These are phyloP conservation scores for Solanum sparsipilum DNA, from an alignment of 257 asterid genomes.

Conservation along the genomic window DNA sequence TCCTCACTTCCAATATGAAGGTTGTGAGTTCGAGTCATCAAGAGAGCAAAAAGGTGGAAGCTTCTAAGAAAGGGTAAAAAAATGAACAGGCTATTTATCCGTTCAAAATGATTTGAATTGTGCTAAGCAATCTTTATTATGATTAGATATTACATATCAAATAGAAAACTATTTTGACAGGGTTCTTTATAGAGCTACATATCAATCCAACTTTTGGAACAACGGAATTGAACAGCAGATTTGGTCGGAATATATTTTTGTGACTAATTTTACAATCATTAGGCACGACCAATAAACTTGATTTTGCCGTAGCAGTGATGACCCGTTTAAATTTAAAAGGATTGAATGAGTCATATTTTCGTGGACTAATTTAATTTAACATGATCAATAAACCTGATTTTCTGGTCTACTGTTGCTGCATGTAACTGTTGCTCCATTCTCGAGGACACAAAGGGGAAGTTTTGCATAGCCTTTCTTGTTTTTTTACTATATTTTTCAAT, in stretches of 20 bases:
- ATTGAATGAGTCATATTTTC: neutral
- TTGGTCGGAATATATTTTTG: neutral
- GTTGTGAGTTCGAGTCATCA: too few species aligned
- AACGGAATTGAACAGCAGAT: neutral
- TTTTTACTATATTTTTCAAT: conserved; percentile 2
- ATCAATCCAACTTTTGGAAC: neutral
- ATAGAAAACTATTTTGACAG: neutral
- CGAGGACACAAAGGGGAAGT: conserved; percentile 1
- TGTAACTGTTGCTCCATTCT: conserved; percentile 1
- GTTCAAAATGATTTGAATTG: neutral
- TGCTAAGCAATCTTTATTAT: neutral
- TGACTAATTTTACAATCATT: neutral
- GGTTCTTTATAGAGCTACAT: neutral
- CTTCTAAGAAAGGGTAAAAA: neutral
- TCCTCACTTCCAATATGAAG: fast-evolving
- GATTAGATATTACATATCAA: neutral
- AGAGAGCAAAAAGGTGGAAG: neutral
- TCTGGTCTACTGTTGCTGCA: neutral
- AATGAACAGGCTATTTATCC: neutral
- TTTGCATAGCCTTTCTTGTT: neutral
- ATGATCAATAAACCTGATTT: neutral
- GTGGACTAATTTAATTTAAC: neutral
- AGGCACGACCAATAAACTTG: neutral
- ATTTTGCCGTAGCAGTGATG: neutral
- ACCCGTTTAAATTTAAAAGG: neutral